Base-by-base conservation (phyloP, 1,139 yeast genomes). In the Geotrichum candidum region DNA sequence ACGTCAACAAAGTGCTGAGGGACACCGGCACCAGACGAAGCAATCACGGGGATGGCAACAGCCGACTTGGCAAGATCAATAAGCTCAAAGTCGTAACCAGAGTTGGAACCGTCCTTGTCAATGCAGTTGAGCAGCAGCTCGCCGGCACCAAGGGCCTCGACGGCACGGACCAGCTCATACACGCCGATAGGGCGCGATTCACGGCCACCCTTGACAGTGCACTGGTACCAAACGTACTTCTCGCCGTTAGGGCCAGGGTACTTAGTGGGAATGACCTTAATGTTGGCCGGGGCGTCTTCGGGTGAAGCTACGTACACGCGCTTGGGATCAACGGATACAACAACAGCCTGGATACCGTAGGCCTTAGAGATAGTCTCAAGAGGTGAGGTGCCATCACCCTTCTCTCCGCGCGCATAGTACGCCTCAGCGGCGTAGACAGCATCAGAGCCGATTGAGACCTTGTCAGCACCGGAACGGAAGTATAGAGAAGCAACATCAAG, bases 391-490 rank as follows among this genome's bases (percentile, higher is more conserved):
- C 98, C 98, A 52, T 83, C 82, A 53, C 87, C 85, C 55, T 72
- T 74, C 46, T 77, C 75, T 54, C 85, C 85, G 57, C 80, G 79
- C 1, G 80, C 82, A 73, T 88, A 89, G 73, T 80, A 94, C 53
- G 82, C 79, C 71, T 91, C 96, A 4, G 98, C 98, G 51, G 96
- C 96, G 56, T 76, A 74, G 0, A 94, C 99, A 0, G 99, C 96
- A 77, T 94, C 99, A n/a, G 96, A 85, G 13, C 99, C 99, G 71
- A 94, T 94, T 60, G 97, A 89, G 4, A 94, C 96, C 73, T 94
- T 94, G 75, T 94, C 99, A 13, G 99, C 99, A 62, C 99, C 99
- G 0, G 97, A 89, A 64, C 91, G 82, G 80, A 94, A 94, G 73
- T 94, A 94, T 68, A 90, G 78, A 56, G 90, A 84, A 0, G 99